Percentiles rank a stretch among this genome's conserved stretches.
These are phyloP conservation scores for Curvularia spicifera DNA, from an alignment of 2,329 filamentous ascomycete genomes.

Conservation along the genomic window DNA sequence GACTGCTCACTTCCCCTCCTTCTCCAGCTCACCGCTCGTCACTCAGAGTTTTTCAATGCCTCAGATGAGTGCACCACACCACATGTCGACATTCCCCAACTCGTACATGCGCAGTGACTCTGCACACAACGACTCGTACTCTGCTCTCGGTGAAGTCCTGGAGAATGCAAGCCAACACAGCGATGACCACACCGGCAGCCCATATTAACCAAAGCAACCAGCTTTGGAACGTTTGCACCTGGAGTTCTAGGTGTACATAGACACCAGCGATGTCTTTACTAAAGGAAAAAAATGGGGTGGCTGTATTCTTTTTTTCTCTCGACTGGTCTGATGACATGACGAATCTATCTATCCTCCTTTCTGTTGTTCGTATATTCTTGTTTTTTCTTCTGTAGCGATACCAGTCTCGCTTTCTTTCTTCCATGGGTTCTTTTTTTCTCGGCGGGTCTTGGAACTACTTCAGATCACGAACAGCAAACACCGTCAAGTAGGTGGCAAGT, in stretches of 20 bases:
- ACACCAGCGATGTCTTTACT: constrained; percentile 5
- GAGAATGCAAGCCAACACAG: constrained; percentile 44
- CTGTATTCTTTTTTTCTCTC: constrained; percentile 12
- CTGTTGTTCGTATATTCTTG: constrained; percentile 5
- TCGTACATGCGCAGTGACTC: constrained; percentile 49
- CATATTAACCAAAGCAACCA: constrained; percentile 23
- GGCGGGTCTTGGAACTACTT: not conserved
- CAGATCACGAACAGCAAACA: not conserved
- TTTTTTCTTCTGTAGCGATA: not conserved
- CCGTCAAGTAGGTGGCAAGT: not conserved
- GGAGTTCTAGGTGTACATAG: constrained; percentile 15
- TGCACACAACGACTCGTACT: constrained; percentile 45
- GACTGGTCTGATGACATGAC: constrained; percentile 17
- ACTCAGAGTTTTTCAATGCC: constrained; percentile 47
- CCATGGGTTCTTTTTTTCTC: not conserved
- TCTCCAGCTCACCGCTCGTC: constrained; percentile 49
- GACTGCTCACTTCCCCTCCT: constrained; percentile 51
- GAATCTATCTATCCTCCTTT: constrained; percentile 6
- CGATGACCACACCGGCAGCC: constrained; percentile 37
- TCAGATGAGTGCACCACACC: constrained; percentile 51
- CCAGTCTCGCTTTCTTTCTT: not conserved
- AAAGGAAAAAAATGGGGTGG: constrained; percentile 17
- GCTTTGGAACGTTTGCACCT: constrained; percentile 14
- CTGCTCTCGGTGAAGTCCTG: constrained; percentile 47
- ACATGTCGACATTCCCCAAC: constrained; percentile 47